These are phyloP conservation scores for Papilionanthe hybrid DNA, from an alignment of 116 monocot genomes.

Conservation along the genomic window DNA sequence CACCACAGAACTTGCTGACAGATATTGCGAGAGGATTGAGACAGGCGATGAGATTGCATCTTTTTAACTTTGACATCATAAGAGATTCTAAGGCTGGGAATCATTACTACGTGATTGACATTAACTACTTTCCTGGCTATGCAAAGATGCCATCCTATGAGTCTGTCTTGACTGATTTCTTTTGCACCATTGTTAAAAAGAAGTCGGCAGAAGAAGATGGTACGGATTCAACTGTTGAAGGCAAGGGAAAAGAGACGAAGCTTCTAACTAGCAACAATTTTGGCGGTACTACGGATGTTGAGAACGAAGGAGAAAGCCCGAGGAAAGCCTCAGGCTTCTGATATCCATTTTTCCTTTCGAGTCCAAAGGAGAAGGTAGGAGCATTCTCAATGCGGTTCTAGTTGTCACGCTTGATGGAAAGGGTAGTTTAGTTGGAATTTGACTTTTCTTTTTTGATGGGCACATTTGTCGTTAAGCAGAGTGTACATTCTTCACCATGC, in stretches of 20 bases:
- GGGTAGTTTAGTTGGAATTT: neutral
- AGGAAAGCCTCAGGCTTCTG: neutral
- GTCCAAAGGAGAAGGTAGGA: neutral
- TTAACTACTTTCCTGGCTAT: constrained; percentile 96
- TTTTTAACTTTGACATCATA: constrained; percentile 93
- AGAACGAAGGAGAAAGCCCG: neutral
- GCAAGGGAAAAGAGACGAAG: constrained; percentile 11
- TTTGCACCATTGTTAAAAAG: constrained; percentile 43
- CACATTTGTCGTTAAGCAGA: neutral
- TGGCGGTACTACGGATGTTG: neutral
- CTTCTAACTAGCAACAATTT: neutral
- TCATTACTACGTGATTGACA: constrained; percentile 81
- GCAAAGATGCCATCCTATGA: constrained; percentile 88
- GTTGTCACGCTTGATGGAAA: neutral
- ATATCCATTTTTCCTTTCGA: neutral
- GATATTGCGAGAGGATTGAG: constrained; percentile 71
- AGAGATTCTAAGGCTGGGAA: constrained; percentile 70
- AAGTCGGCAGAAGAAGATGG: constrained; percentile 12
- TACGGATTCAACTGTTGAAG: neutral
- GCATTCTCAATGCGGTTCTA: neutral
- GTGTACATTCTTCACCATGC: constrained; percentile 7
- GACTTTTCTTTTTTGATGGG: constrained; percentile 4
- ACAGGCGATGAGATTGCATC: constrained; percentile 52
- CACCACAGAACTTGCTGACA: constrained; percentile 53
- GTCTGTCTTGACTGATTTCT: constrained; percentile 71